phyloP scores from a whole-genome alignment of 225 moss, liverwort and hornwort genomes.

The Physcomitrium patens region DNA sequence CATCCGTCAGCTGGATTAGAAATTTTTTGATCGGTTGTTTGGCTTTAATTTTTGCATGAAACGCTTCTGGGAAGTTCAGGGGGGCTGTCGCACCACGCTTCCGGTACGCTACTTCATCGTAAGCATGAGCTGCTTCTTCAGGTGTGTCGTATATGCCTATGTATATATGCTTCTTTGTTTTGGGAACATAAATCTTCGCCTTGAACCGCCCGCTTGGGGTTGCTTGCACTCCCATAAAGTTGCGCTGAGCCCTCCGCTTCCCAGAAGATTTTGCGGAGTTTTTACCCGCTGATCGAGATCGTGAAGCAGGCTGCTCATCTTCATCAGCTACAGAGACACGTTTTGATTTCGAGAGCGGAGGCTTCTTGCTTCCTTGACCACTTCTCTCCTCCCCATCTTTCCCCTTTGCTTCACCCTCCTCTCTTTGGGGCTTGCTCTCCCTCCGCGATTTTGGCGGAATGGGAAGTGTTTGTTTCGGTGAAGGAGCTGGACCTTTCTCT shows the following conservation, averaged over 20 bases:
- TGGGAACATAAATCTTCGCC: constrained; percentile 93
- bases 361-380: constrained; percentile 39
- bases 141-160: constrained; percentile 94
- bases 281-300: constrained; percentile 29
- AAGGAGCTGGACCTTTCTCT: constrained; percentile 37
- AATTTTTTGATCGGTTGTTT: constrained; percentile 57
- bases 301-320: constrained; percentile 6
- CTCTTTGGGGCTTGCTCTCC: constrained; percentile 31
- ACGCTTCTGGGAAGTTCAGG: constrained; percentile 86
- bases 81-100: constrained; percentile 90
- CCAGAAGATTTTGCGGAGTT: constrained; percentile 39
- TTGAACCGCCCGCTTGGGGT: constrained; percentile 95
- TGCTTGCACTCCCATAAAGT: constrained; percentile 89
- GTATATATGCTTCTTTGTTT: constrained; percentile 93
- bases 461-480: constrained; percentile 28
- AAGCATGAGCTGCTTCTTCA: constrained; percentile 94
- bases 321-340: constrained; percentile 29
- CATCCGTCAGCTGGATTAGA: constrained; percentile 68
- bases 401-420: constrained; percentile 24
- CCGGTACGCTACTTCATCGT: constrained; percentile 90
- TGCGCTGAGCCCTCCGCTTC: constrained; percentile 65
- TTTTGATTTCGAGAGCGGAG: constrained; percentile 32
- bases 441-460: constrained; percentile 28
- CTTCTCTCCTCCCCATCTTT: constrained; percentile 27
- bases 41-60: constrained; percentile 63